phyloP scores from a whole-genome alignment of 345 rosid genomes.

The Euphorbia peplus region DNA sequence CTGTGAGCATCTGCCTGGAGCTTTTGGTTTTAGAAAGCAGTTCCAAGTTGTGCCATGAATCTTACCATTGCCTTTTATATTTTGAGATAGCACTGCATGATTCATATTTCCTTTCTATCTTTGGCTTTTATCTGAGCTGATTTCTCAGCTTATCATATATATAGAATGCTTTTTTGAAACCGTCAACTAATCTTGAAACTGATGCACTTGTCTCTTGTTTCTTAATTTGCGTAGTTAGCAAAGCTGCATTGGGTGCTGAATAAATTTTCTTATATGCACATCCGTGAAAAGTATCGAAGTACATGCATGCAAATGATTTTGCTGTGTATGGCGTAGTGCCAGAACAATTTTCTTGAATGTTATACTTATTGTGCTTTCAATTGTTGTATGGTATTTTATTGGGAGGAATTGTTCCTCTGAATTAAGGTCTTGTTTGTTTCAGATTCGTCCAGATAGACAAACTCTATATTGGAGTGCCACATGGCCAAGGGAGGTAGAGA shows the following conservation, averaged over 20 bases:
- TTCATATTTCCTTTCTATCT: too few species aligned
- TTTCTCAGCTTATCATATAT: neutral
- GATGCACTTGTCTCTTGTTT: neutral
- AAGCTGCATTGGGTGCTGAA: neutral
- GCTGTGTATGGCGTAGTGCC: neutral
- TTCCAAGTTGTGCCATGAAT: neutral
- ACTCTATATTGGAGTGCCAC: conserved; percentile 99
- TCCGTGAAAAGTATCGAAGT: neutral
- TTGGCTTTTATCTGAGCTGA: too few species aligned
- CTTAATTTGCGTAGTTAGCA: neutral
- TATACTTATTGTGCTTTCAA: neutral
- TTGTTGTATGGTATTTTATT: neutral
- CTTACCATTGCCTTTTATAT: neutral
- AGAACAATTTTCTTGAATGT: neutral
- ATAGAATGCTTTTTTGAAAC: neutral
- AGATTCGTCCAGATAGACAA: conserved; percentile 98
- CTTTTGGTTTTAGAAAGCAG: neutral
- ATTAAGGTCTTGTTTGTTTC: conserved; percentile 13
- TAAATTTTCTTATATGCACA: neutral
- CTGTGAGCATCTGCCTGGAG: too few species aligned
- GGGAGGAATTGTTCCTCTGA: neutral
- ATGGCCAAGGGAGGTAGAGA: conserved; percentile 95
- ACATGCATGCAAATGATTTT: neutral
- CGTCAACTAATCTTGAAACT: neutral
- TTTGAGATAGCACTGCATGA: neutral